Base-by-base conservation (phyloP, 805 yeast genomes). In the Candida morakotiae region DNA sequence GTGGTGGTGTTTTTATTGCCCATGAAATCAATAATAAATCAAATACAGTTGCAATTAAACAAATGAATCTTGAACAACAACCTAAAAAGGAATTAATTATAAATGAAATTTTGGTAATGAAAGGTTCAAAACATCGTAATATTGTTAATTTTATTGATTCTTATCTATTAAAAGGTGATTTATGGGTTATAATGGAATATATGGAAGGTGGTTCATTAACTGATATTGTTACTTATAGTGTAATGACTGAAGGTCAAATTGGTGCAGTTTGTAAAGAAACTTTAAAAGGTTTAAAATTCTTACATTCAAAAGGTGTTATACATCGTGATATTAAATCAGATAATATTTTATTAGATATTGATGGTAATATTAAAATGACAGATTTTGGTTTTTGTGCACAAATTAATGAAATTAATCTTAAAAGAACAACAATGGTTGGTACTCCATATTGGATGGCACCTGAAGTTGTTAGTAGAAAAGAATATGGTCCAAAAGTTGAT, bases 371-470 rank as follows among this genome's bases (percentile, higher is more conserved):
- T 53, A 93, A 93, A 62, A 71, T 93, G 56, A 93, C 98, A 0
- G 98, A 93, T 64, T 87, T 87, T 58, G 95, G 95, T 0, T 93
- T 91, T 67, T 93, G 98, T 65, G 99, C 98, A 0, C 95, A 89
- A 60, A 67, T 66, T 42, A 63, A 61, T 42, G 64, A 55, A 39
- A 44, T 54, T 38, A 83, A 85, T 46, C 69, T 84, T 38, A 89
- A 91, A 60, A 79, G 99, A 58, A 88, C 96, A 3, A 93, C 99
- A 4, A 87, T 93, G 95, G 98, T 93, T 13, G 99, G 99, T 11
- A 93, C 99, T 0, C 98, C 99, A 10, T 93, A 93, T 59, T 93
- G 99, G 99, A 93, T 93, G 99, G 99, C 99, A 0, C 99, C 99
- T 1, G 99, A 93, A 60, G 96, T 93, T 37, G 96, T 93, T 19